These are phyloP conservation scores for Lachnellula suecica DNA, from an alignment of 2,329 filamentous ascomycete genomes.

Conservation along the genomic window DNA sequence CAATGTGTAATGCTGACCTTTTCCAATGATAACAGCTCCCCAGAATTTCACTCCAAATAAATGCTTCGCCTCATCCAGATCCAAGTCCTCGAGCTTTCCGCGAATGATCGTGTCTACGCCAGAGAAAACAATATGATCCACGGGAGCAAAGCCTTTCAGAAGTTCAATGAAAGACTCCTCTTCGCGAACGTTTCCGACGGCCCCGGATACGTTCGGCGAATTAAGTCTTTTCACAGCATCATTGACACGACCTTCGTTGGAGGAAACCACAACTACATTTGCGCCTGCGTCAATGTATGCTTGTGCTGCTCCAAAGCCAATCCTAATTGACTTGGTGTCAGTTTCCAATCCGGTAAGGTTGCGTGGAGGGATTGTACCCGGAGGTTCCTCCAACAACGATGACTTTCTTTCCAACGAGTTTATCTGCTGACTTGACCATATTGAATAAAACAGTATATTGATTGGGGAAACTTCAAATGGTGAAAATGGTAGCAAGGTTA, in stretches of 20 bases:
- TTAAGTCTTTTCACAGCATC: slow-evolving; percentile 33
- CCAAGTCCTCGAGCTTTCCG: slow-evolving; percentile 33
- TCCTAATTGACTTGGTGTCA: slow-evolving; percentile 26
- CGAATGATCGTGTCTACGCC: slow-evolving; percentile 40
- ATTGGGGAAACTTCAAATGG: background rate
- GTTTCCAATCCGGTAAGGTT: background rate
- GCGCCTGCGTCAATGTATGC: slow-evolving; percentile 38
- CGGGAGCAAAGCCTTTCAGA: slow-evolving; percentile 33
- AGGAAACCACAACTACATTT: slow-evolving; percentile 36
- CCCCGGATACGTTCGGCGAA: slow-evolving; percentile 25
- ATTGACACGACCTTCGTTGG: slow-evolving; percentile 32
- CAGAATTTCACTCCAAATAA: slow-evolving; percentile 42
- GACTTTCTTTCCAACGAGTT: slow-evolving; percentile 36
- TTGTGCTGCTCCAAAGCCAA: slow-evolving; percentile 39
- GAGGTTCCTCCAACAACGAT: slow-evolving; percentile 39
- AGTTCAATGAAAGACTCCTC: slow-evolving; percentile 34
- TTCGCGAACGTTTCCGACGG: slow-evolving; percentile 36
- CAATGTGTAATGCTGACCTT: slow-evolving; percentile 24
- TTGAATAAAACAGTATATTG: background rate
- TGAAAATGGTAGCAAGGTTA: background rate
- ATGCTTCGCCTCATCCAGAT: slow-evolving; percentile 35
- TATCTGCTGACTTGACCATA: slow-evolving; percentile 29
- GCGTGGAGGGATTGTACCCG: slow-evolving; percentile 23
- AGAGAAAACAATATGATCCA: slow-evolving; percentile 40
- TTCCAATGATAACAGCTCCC: slow-evolving; percentile 37